phyloP scores from a whole-genome alignment of 176 grass and related monocot species.

The Raddia distichophylla region DNA sequence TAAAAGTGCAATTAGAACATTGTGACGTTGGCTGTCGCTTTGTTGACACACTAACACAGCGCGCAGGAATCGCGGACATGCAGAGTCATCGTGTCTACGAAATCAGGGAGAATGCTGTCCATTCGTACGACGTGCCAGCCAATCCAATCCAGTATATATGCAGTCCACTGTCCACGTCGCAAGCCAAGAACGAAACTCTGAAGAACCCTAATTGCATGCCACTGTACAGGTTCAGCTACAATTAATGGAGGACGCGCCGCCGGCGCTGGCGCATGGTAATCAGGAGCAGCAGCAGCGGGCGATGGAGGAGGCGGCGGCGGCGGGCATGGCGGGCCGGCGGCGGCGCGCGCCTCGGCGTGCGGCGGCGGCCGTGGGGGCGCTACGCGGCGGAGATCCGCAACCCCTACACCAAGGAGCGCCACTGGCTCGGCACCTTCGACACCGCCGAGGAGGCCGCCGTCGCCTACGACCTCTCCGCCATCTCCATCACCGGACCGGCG shows the following conservation, averaged over 20 bases:
- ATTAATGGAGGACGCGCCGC: constrained; percentile 4
- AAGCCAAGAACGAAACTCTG: neutral
- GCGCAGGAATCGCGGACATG: constrained; percentile 43
- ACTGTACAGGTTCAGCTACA: neutral
- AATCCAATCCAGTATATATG: neutral
- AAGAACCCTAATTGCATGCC: neutral
- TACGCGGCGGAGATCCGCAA: constrained; percentile 77
- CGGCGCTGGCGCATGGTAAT: neutral
- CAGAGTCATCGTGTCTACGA: constrained; percentile 49
- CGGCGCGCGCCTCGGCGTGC: constrained; percentile 67
- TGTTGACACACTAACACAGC: neutral
- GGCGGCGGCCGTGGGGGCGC: constrained; percentile 67
- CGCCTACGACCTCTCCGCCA: constrained; percentile 68
- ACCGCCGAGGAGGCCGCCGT: constrained; percentile 71
- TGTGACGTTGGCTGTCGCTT: neutral
- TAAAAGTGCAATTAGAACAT: too few relatives aligned
- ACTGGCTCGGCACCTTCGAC: constrained; percentile 77
- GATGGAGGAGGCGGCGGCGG: too few relatives aligned
- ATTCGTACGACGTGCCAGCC: constrained; percentile 5
- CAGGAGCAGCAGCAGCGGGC: neutral
- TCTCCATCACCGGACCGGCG: constrained; percentile 58
- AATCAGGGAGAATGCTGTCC: constrained; percentile 50
- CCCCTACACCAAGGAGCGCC: constrained; percentile 81
- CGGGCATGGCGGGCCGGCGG: neutral
- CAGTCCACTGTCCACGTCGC: too few relatives aligned